Percentiles rank a stretch among this genome's conserved stretches.
phyloP scores from a whole-genome alignment of 2,329 filamentous ascomycete genomes.

The Fusarium sp. region DNA sequence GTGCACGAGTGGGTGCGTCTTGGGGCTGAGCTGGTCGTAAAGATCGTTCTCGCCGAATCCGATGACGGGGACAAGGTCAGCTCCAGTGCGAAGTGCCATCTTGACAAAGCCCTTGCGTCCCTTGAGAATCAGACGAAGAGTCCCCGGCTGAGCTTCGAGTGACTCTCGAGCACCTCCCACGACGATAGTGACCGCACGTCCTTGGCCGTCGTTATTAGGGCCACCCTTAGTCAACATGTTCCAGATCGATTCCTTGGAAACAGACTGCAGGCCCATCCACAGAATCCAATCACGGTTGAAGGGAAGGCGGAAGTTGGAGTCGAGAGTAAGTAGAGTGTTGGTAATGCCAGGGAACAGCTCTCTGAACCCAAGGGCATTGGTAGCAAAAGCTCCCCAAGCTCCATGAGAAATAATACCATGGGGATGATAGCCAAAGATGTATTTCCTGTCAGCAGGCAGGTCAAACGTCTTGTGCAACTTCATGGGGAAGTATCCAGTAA shows the following conservation, averaged over 20 bases:
- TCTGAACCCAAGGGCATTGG: conserved; percentile 88
- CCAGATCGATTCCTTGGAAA: conserved; percentile 91
- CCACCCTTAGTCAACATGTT: conserved; percentile 88
- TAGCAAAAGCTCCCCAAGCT: conserved; percentile 92
- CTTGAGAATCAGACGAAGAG: conserved; percentile 81
- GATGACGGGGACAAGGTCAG: conserved; percentile 91
- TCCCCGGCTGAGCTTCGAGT: conserved; percentile 85
- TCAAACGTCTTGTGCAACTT: conserved; percentile 85
- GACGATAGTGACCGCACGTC: conserved; percentile 96
- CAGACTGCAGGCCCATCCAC: conserved; percentile 86
- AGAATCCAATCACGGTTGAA: conserved; percentile 96
- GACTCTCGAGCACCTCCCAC: conserved; percentile 93
- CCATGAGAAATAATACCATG: conserved; percentile 98
- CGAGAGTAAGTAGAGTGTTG: conserved; percentile 93
- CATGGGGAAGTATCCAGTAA: conserved; percentile 93
- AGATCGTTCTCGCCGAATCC: conserved; percentile 96
- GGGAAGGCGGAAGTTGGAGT: conserved; percentile 93
- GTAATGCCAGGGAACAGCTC: conserved; percentile 94
- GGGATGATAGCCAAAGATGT: conserved; percentile 97
- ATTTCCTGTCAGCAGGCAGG: conserved; percentile 85
- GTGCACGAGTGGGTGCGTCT: conserved; percentile 82
- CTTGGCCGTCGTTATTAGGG: conserved; percentile 83
- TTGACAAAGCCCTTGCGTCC: conserved; percentile 94
- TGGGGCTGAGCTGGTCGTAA: conserved; percentile 88
- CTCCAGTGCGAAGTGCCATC: conserved; percentile 90